Conservation (phyloP, 495 filamentous ascomycete species). For the Hypoxylon trugodes region DNA sequence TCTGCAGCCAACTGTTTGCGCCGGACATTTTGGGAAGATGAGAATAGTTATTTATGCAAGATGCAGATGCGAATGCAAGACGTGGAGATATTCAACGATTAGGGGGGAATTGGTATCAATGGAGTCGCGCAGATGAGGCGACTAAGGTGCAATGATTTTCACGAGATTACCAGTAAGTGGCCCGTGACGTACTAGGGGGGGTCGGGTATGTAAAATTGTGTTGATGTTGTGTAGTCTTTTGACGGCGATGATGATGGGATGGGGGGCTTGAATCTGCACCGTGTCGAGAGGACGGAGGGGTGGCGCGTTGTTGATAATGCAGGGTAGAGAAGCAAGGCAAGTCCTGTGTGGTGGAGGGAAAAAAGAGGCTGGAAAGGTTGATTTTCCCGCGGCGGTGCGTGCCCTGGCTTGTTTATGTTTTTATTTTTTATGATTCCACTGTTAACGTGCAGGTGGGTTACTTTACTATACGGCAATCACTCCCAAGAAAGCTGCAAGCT, state of each 20-base stretch:
- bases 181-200: constrained; percentile 28
- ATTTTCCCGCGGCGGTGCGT: constrained; percentile 15
- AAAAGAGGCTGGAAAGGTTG: constrained; percentile 33
- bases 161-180: constrained; percentile 19
- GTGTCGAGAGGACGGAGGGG: constrained; percentile 30
- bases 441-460: constrained; percentile 38
- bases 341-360: constrained; percentile 7
- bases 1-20: constrained; percentile 74
- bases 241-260: constrained; percentile 19
- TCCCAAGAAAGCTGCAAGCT: too few species aligned
- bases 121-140: constrained; percentile 46
- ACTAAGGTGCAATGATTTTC: constrained; percentile 43
- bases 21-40: constrained; percentile 57
- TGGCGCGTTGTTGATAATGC: too few species aligned
- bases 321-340: not conserved
- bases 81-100: not conserved
- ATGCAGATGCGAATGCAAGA: not conserved
- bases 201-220: not conserved
- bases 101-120: constrained; percentile 25
- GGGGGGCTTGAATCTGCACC: constrained; percentile 17
- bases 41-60: too few species aligned
- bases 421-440: constrained; percentile 32
- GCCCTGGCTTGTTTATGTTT: constrained; percentile 42
- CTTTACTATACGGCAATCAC: too few species aligned
- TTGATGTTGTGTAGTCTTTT: constrained; percentile 9